Evolutionary conservation across 495 filamentous ascomycete genomes (phyloP).

Genomic region (Penicillium malachiteum): DNA sequence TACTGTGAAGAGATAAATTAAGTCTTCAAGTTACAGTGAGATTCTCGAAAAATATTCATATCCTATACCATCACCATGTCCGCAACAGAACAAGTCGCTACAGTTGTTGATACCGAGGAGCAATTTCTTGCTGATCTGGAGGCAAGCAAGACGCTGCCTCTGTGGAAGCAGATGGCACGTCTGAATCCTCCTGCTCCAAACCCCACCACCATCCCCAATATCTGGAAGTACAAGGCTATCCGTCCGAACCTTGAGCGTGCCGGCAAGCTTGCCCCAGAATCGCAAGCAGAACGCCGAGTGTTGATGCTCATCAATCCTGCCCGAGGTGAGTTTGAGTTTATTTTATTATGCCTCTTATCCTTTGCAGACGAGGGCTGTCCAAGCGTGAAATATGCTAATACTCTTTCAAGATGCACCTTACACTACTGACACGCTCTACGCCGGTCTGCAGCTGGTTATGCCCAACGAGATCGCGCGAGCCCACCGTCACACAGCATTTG

Average conservation of each 20-base stretch:
- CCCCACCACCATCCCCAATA: conserved; percentile 34
- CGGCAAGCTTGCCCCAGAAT: conserved; percentile 38
- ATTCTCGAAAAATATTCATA: too few relatives aligned
- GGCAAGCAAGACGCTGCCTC: conserved; percentile 28
- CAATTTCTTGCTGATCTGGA: conserved; percentile 23
- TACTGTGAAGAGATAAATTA: too few relatives aligned
- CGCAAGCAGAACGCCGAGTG: conserved; percentile 47
- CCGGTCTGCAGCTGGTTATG: conserved; percentile 50
- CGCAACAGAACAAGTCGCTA: background rate
- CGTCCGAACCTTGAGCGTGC: conserved; percentile 40
- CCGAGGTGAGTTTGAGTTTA: conserved; percentile 26
- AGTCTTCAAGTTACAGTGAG: background rate
- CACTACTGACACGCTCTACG: conserved; percentile 54
- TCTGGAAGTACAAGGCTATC: conserved; percentile 44
- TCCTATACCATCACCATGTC: background rate
- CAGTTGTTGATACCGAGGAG: conserved; percentile 18
- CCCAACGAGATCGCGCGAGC: conserved; percentile 49
- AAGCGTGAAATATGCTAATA: conserved; percentile 1
- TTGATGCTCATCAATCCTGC: conserved; percentile 50
- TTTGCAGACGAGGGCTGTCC: too few relatives aligned
- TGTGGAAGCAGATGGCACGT: conserved; percentile 46
- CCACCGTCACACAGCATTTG: conserved; percentile 50
- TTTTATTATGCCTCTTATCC: too few relatives aligned
- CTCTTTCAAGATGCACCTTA: conserved; percentile 38
- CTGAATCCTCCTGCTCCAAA: conserved; percentile 45